Base-by-base conservation (phyloP, 495 filamentous ascomycete genomes). In the Lasiosphaeria ovina region DNA sequence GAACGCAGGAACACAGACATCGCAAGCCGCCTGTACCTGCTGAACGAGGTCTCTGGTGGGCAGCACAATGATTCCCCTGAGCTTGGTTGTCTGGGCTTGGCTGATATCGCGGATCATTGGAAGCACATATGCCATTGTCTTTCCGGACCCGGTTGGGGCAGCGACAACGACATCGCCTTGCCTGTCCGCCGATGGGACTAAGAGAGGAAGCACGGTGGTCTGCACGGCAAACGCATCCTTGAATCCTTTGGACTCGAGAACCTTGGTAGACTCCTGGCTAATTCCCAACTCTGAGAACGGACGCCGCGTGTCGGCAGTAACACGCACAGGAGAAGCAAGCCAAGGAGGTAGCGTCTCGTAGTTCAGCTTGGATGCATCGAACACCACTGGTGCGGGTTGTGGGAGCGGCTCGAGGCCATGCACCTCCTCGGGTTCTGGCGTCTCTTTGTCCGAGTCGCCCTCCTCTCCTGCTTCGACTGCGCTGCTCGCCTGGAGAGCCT, bases 111-210 rank as follows among this genome's bases (percentile, higher is more conserved):
- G 84, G 14, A 96, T 76, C 63, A 97, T 83, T 0, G 93, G 93
- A n/a, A 97, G 77, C 1, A 92, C 80, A 62, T 98, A 98, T 5
- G 93, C 87, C 3, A 98, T 74, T 0, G 93, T 98, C 69, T 98
- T 98, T 51, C 93, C 93, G 0, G 93, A 97, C 4, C 93, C 93
- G 1, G 93, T 98, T 3, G 91, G 85, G 1, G 93, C 93, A 24
- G 91, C 92, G 14, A 98, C 83, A 54, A 94, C 89, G 6, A 98
- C 61, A 74, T 98, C 93, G 3, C 91, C 89, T 3, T 79, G 72
- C 57, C 82, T 70, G 14, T 73, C 70, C 0, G 81, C 81, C 12
- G 67, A 64, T 7, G 88, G 83, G 0, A 93, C 73, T 3, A 97
- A 81, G 35, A 95, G 75, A 6, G 92, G 92, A 34, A 97, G 81